These are phyloP conservation scores for Paraleonurus japonicus DNA, from an alignment of 257 asterid species.

Conservation along the genomic window DNA sequence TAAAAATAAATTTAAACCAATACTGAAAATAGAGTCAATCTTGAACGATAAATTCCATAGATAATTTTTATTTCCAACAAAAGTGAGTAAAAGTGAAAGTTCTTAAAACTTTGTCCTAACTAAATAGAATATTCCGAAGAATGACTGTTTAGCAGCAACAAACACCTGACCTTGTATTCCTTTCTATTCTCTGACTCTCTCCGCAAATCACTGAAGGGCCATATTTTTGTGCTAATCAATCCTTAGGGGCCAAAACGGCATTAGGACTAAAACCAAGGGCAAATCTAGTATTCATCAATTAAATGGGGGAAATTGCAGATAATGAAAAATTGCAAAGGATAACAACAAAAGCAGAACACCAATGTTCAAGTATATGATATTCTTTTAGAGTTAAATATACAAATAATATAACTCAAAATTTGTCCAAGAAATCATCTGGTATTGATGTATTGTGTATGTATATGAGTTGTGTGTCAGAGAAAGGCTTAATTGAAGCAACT, in stretches of 20 bases:
- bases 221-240: background rate
- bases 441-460: background rate
- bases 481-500: constrained; percentile 6
- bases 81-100: background rate
- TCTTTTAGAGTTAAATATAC: background rate
- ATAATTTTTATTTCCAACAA: background rate
- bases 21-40: too few species aligned
- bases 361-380: background rate
- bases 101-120: background rate
- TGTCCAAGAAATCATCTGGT: background rate
- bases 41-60: too few species aligned
- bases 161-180: background rate
- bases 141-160: background rate
- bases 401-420: background rate
- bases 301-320: background rate
- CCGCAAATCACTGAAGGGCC: background rate
- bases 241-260: background rate
- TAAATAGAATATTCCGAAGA: background rate
- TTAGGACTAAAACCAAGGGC: background rate
- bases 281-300: background rate
- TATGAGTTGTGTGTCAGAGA: constrained; percentile 28
- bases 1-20: too few species aligned
- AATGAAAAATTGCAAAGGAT: background rate
- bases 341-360: background rate
- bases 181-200: background rate